Percentiles rank a stretch among this genome's conserved stretches.
Evolutionary conservation across 1,139 yeast genomes (phyloP).

Genomic region (Blastobotrys malaysiensis): DNA sequence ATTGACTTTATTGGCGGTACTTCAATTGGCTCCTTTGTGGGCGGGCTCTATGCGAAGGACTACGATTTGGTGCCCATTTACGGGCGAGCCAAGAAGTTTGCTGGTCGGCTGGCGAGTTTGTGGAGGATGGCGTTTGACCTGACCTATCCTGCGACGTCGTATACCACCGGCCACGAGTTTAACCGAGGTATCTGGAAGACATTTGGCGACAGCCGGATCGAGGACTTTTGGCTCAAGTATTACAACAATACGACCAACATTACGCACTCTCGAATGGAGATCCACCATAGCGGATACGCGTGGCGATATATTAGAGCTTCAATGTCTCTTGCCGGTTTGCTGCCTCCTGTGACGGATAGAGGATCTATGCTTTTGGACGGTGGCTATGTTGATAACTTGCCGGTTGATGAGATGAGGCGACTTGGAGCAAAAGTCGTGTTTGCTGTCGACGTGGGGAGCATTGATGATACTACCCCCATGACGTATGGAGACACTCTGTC

Average conservation of each 20-base stretch:
- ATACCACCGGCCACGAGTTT: conserved; percentile 95
- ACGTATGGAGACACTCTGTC: conserved; percentile 87
- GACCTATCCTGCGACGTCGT: conserved; percentile 90
- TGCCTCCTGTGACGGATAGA: conserved; percentile 76
- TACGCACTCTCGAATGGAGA: conserved; percentile 92
- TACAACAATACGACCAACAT: conserved; percentile 94
- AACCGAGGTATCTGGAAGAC: conserved; percentile 96
- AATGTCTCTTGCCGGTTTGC: conserved; percentile 90
- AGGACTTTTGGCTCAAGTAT: conserved; percentile 90
- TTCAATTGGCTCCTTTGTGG: conserved; percentile 91
- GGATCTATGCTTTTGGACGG: conserved; percentile 95
- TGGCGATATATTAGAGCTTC: conserved; percentile 96
- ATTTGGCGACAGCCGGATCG: conserved; percentile 87
- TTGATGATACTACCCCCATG: conserved; percentile 89
- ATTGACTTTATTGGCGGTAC: conserved; percentile 95
- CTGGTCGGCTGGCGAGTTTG: conserved; percentile 71
- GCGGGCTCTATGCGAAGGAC: conserved; percentile 90
- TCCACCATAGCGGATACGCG: conserved; percentile 85
- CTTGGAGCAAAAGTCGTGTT: conserved; percentile 83
- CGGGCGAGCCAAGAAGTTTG: conserved; percentile 83
- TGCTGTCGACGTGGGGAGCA: conserved; percentile 97
- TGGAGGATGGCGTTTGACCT: conserved; percentile 84
- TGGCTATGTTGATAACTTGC: conserved; percentile 89
- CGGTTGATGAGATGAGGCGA: conserved; percentile 79
- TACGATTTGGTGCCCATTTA: conserved; percentile 86